Evolutionary conservation across 805 yeast species (phyloP).

Genomic region (Pichia pseudocactophila): DNA sequence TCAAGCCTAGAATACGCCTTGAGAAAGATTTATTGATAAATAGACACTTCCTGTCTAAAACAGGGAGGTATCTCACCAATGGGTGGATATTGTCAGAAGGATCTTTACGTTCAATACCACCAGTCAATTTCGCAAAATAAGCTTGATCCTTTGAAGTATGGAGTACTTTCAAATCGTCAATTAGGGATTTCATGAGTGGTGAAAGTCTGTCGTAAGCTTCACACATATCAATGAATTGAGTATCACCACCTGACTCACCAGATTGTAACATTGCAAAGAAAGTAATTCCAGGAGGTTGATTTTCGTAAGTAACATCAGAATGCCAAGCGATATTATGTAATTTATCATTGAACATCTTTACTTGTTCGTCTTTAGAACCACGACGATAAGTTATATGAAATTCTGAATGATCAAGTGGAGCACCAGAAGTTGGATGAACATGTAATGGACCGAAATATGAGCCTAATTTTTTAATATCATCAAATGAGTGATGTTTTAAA

Average conservation of each 20-base stretch:
- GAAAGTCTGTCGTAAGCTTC: conserved; percentile 69
- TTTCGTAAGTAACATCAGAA: conserved; percentile 67
- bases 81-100: conserved; percentile 61
- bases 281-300: conserved; percentile 66
- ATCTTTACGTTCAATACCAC: conserved; percentile 60
- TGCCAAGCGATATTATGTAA: conserved; percentile 48
- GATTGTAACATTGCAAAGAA: conserved; percentile 52
- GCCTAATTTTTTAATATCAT: conserved; percentile 43
- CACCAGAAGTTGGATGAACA: conserved; percentile 68
- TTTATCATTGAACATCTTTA: conserved; percentile 28
- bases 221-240: conserved; percentile 57
- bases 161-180: conserved; percentile 54
- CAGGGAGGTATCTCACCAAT: conserved; percentile 65
- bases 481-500: conserved; percentile 47
- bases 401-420: conserved; percentile 51
- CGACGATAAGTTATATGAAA: conserved; percentile 54
- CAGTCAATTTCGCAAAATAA: conserved; percentile 39
- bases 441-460: conserved; percentile 62
- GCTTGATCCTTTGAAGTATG: conserved; percentile 74
- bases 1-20: conserved; percentile 60
- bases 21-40: conserved; percentile 55
- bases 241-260: conserved; percentile 67
- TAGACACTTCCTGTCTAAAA: conserved; percentile 50
- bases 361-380: conserved; percentile 31
- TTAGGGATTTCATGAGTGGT: conserved; percentile 48